Evolutionary conservation across 2,329 filamentous ascomycete genomes (phyloP), one percentile per base, ranked within the genome.

Genomic region (Ophiostoma tasmaniense): DNA sequence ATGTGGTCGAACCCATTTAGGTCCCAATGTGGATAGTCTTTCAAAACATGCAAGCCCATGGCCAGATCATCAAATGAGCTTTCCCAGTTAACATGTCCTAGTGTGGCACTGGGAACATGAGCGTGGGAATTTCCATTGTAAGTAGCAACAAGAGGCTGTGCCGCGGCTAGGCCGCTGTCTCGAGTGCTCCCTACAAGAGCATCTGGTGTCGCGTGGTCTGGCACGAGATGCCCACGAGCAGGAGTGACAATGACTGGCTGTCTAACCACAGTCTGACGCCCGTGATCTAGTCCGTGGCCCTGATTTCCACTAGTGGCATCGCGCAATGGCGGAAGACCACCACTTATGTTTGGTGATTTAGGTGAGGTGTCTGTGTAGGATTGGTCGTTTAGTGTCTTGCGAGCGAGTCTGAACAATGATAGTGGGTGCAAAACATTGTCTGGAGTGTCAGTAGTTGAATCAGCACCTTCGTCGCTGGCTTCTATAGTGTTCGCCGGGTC

Each of bases 351-450:
- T 17, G 55, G 30, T 17, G 55, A 33, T 14, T 1, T 13, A 7
- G 33, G 50, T 8, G 66, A 39, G 13, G 66, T 33, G 28, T 68
- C 66, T 3, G 62, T 11, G 30, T 66, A 68, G 6, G 62, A 45
- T 37, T 68, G 64, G 37, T 64, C 69, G 17, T 66, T 64, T 13
- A 70, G 25, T n/a, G 66, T 70, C 25, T 68, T 70, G 52, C 50
- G 69, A 4, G 69, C 66, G 1, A 70, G 69, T 1, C 69, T 35
- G 50, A 52, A 52, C n/a, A 52, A 11, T 13, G n/a, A 13, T 22
- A 55, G 20, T 6, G 20, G 20, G 6, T 45, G 42, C 14, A 45
- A 17, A 4, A 45, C 42, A 20, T 45, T 45, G 42, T 20, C 42
- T 7, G 17, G 45, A n/a, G 45, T 50, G 10, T 50, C 14, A 4